Base-by-base conservation (phyloP, 139 green algal genomes). In the Monoraphidium neglectum region DNA sequence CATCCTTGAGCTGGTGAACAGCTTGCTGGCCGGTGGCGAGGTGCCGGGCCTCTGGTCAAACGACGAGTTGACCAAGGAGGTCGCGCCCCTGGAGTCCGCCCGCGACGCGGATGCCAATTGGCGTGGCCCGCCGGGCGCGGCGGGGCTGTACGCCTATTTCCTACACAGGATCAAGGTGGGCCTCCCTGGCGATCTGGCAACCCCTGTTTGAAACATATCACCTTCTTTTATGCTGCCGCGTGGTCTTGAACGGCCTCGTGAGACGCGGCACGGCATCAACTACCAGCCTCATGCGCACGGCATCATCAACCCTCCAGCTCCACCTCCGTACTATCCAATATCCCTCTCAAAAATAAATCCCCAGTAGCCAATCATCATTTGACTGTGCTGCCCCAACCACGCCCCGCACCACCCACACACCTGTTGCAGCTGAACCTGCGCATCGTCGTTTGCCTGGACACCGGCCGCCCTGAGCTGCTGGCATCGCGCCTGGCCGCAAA, bases 391-490 rank as follows among this genome's bases (percentile, higher is more conserved):
- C 43, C 43, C 43, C 43, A 53, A 38, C 32, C 23, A 28, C 40
- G 15, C 26, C 53, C 53, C 30, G 78, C n/a, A n/a, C n/a, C n/a
- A n/a, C n/a, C n/a, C n/a, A n/a, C n/a, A n/a, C n/a, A n/a, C n/a
- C n/a, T 82, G 33, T 72, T 94, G 8, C 65, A 60, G 8, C 68
- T 60, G 72, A 91, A 95, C 74, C 83, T 97, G 53, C 89, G 88
- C 57, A 77, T 97, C 23, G 87, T 85, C 23, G 77, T 97, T 24
- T 91, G 72, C 83, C 87, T 95, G 81, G 84, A 97, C 78, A 88
- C 90, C 10, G 43, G 79, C 80, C 85, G 74, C 70, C 24, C 82
- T 30, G 82, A 85, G n/a, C 86, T 82, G 69, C 65, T 66, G 59
- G 18, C 23, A 8, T 8, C 57, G 35, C 79, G 87, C 47, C 86